Conservation (phyloP, 106 monocot genomes). For the Acorus calamus region DNA sequence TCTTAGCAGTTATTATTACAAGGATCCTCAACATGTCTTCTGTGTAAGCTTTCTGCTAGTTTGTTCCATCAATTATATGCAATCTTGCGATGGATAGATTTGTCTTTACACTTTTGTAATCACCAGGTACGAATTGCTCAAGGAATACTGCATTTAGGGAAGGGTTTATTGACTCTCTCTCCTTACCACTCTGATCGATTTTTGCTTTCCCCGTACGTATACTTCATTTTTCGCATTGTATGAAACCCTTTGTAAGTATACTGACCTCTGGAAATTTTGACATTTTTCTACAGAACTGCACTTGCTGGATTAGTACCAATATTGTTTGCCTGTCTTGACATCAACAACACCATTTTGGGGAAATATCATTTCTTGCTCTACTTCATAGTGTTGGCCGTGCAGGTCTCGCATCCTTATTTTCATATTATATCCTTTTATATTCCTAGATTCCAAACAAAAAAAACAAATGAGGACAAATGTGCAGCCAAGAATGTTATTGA, state of each 20-base stretch:
- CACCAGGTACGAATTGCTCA: constrained; percentile 91
- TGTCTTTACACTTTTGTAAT: not conserved
- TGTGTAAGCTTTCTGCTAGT: constrained; percentile 46
- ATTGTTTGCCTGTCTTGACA: constrained; percentile 77
- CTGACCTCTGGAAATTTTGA: not conserved
- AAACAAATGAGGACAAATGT: not conserved
- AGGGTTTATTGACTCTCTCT: constrained; percentile 86
- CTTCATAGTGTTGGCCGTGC: constrained; percentile 81
- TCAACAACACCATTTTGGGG: constrained; percentile 78
- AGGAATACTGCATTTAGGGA: constrained; percentile 94
- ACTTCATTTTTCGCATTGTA: not conserved
- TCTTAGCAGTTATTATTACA: constrained; percentile 96
- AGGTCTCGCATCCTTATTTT: constrained; percentile 29
- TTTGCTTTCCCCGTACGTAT: constrained; percentile 76
- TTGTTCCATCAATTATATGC: not conserved
- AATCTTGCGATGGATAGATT: not conserved
- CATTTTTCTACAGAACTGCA: constrained; percentile 39
- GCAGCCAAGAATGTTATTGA: constrained; percentile 98
- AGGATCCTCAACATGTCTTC: constrained; percentile 92
- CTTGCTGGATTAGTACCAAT: constrained; percentile 83
- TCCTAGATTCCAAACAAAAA: not conserved
- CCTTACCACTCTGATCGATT: constrained; percentile 95
- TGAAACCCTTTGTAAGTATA: not conserved
- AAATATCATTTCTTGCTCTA: constrained; percentile 97
- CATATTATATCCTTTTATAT: not conserved